These are phyloP conservation scores for Xylariales sp. DNA, from an alignment of 2,329 filamentous ascomycete species.

Conservation along the genomic window DNA sequence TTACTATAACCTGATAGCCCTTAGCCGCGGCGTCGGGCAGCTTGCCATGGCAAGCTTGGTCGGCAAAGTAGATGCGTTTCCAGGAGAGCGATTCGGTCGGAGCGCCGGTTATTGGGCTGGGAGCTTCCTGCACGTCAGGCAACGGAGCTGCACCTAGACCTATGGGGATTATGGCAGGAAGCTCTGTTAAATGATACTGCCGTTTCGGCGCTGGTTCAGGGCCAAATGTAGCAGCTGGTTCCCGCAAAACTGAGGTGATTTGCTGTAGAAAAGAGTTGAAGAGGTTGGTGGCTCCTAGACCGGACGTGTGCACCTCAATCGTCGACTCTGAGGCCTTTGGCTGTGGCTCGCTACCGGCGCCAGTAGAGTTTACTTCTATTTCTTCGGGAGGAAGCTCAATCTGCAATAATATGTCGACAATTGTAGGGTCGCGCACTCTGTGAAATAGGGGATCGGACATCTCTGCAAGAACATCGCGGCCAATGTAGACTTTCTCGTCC, in stretches of 20 bases:
- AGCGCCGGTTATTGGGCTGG: conserved; percentile 32
- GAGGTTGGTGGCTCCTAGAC: conserved; percentile 19
- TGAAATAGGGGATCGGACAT: conserved; percentile 81
- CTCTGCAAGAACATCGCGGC: conserved; percentile 69
- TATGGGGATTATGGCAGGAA: conserved; percentile 50
- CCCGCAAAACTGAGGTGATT: conserved; percentile 45
- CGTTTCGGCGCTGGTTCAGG: conserved; percentile 27
- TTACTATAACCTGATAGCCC: conserved; percentile 71
- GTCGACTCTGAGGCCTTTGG: conserved; percentile 19
- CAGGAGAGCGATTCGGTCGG: conserved; percentile 53
- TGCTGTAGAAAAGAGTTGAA: conserved; percentile 39
- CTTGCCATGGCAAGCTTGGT: conserved; percentile 58
- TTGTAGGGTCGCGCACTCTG: conserved; percentile 65
- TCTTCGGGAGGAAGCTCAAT: conserved; percentile 21
- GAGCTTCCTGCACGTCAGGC: conserved; percentile 58
- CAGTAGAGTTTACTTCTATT: conserved; percentile 17
- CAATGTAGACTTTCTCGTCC: conserved; percentile 81
- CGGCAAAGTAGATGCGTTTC: conserved; percentile 67
- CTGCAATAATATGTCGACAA: conserved; percentile 71
- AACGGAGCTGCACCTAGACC: conserved; percentile 62
- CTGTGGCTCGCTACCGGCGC: conserved; percentile 23
- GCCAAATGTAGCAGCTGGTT: conserved; percentile 33
- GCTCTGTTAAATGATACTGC: conserved; percentile 38
- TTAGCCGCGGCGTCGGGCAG: conserved; percentile 47
- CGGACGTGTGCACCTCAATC: conserved; percentile 17